phyloP scores from a whole-genome alignment of 805 yeast species.

The Barnettozyma salicaria region DNA sequence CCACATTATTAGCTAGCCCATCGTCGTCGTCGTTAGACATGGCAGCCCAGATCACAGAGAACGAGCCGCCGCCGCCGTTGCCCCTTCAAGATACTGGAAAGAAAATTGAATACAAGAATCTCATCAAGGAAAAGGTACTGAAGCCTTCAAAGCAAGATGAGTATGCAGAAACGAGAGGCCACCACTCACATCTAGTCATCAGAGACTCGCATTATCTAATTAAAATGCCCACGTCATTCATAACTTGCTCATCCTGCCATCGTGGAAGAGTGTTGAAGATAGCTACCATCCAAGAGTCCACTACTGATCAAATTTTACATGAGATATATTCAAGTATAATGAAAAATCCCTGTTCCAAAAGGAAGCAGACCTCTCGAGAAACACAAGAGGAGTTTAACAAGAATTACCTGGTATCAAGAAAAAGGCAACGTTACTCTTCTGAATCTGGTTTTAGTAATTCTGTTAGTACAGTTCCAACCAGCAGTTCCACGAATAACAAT shows the following conservation, averaged over 20 bases:
- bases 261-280: constrained; percentile 25
- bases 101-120: constrained; percentile 21
- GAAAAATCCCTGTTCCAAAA: constrained; percentile 23
- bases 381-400: constrained; percentile 9
- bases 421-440: not conserved
- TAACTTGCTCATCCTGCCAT: constrained; percentile 26
- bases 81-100: constrained; percentile 14
- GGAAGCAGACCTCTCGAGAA: constrained; percentile 20
- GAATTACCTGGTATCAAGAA: not conserved
- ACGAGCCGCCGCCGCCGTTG: too few relatives aligned
- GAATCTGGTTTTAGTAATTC: not conserved
- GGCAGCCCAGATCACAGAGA: too few relatives aligned
- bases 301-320: constrained; percentile 18
- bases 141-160: constrained; percentile 23
- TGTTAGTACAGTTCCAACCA: not conserved
- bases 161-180: constrained; percentile 15
- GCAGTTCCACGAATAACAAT: too few relatives aligned
- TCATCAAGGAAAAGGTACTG: constrained; percentile 24
- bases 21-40: too few relatives aligned
- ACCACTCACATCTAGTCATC: constrained; percentile 26
- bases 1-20: too few relatives aligned
- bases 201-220: constrained; percentile 26
- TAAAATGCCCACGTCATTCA: constrained; percentile 24
- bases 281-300: constrained; percentile 17
- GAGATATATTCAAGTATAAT: constrained; percentile 22